Evolutionary conservation across 2,329 filamentous ascomycete species (phyloP), one percentile per base, ranked within the genome.

Genomic region (Xylariaceae sp.): DNA sequence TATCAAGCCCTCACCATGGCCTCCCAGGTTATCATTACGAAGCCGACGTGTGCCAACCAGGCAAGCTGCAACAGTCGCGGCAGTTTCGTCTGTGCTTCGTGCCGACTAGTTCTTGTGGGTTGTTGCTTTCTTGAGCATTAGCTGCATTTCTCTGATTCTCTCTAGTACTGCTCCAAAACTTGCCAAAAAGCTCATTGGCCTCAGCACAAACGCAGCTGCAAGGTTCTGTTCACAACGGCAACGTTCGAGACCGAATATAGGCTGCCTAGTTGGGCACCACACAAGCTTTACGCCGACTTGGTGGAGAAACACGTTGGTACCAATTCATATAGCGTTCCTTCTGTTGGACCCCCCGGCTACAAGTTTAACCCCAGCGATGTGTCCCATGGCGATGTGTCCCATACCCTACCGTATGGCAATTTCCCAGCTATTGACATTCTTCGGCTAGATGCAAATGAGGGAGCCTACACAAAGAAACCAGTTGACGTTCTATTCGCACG

Each of bases 351-450:
- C 27, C 3, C 11, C n/a, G n/a, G n/a, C n/a, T n/a, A n/a, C n/a
- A n/a, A n/a, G n/a, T n/a, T n/a, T 2, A 39, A 26, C 18, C 24
- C 6, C 10, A n/a, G 24, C n/a, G 41, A 27, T 8, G 26, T 35
- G 20, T 9, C 6, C 3, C 3, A 41, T 7, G 10, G 13, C 15
- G 20, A 24, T 10, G 29, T 21, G 5, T 32, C 37, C 13, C 24
- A 45, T 30, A n/a, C n/a, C n/a, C n/a, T n/a, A n/a, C 13, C 50
- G 11, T 50, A 44, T 8, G 46, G 52, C 16, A 23, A 35, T n/a
- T 41, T 33, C 18, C 52, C 52, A n/a, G 52, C 52, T 8, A 44
- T 55, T 27, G 46, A 55, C 23, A 35, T 55, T 10, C 46, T 55
- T n/a, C 24, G 16, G 1, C 21, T 55, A 0, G 11, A 7, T 9